Evolutionary conservation across 805 yeast species (phyloP), one percentile per base, ranked within the genome.

Genomic region (Sungouiozyma intestinalis): DNA sequence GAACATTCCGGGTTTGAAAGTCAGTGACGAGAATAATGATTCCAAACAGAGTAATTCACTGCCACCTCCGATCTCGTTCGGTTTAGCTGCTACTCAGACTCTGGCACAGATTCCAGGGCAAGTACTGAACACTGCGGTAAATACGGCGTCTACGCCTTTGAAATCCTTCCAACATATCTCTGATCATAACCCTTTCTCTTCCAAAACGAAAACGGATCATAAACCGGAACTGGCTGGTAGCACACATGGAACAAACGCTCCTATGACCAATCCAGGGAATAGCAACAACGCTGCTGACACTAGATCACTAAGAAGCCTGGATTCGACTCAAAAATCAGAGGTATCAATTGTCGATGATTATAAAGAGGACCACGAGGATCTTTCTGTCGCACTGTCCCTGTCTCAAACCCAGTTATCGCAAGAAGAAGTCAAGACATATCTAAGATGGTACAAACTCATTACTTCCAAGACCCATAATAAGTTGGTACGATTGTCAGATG

Each of bases 401-500:
- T 68, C 79, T 1, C 72, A 76, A 1, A 74, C 72, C 38, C 85
- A 85, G 44, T 70, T 90, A 37, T 74, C 95, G 0, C 71, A 72
- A 16, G 83, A 81, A 43, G 98, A 90, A 61, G 74, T 78, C 11
- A 77, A 81, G 53, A 83, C 96, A 1, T 90, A 90, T 61, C 74
- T 90, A 51, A 69, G 96, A 49, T 90, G 98, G 98, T 90, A 88
- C 60, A 81, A 86, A 50, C 88, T 85, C 54, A 76, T 90, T 27
- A 72, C 83, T 32, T 71, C 83, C 36, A 73, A 88, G 41, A 81
- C 82, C 48, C 78, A 79, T 33, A 72, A 79, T 35, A 71, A 79
- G 46, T 64, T 84, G 27, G 77, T 90, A 6, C 70, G 79, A 3
- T 65, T 90, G 47, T 73, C 70, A 9, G 97, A 92, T 58, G 84